Evolutionary conservation across 495 filamentous ascomycete genomes (phyloP).

Genomic region (Elasticomyces elasticus): DNA sequence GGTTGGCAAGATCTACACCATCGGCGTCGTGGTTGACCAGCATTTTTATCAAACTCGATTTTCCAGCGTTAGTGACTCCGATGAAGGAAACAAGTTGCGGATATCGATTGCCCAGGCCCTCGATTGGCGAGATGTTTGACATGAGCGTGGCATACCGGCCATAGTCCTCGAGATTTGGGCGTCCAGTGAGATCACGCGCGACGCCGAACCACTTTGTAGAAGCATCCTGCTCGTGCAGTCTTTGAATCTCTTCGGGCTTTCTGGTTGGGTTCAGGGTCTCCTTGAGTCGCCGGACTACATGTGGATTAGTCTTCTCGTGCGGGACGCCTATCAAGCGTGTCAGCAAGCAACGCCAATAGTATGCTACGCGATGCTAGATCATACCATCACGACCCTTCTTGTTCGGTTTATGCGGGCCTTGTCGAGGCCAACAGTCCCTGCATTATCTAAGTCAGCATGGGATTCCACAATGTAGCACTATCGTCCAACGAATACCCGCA

Average conservation of each 20-base stretch:
- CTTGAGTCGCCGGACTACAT: slow-evolving; percentile 13
- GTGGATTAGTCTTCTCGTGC: slow-evolving; percentile 22
- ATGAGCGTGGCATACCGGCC: slow-evolving; percentile 22
- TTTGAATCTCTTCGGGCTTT: slow-evolving; percentile 7
- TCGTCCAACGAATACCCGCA: slow-evolving; percentile 3
- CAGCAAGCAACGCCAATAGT: too few species aligned
- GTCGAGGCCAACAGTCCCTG: slow-evolving; percentile 22
- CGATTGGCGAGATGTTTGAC: slow-evolving; percentile 11
- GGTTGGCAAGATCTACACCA: not conserved
- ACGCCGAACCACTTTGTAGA: slow-evolving; percentile 24
- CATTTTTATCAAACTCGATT: slow-evolving; percentile 48
- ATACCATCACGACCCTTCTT: slow-evolving; percentile 17
- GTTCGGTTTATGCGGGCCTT: slow-evolving; percentile 19
- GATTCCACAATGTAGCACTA: not conserved
- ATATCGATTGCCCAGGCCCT: slow-evolving; percentile 17
- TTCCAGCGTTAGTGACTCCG: slow-evolving; percentile 44
- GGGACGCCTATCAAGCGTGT: slow-evolving; percentile 7
- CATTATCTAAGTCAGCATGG: not conserved
- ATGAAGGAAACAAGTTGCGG: slow-evolving; percentile 37
- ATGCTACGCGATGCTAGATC: too few species aligned
- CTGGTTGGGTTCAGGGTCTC: slow-evolving; percentile 14
- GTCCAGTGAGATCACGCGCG: slow-evolving; percentile 13
- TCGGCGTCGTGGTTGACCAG: slow-evolving; percentile 32
- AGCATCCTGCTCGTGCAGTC: slow-evolving; percentile 20
- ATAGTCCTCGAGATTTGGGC: slow-evolving; percentile 21